A percentile compares a stretch with the other conserved stretches of the same genome.
Conservation (phyloP, 179 eudicot species). For the Amaranthus tricolor region DNA sequence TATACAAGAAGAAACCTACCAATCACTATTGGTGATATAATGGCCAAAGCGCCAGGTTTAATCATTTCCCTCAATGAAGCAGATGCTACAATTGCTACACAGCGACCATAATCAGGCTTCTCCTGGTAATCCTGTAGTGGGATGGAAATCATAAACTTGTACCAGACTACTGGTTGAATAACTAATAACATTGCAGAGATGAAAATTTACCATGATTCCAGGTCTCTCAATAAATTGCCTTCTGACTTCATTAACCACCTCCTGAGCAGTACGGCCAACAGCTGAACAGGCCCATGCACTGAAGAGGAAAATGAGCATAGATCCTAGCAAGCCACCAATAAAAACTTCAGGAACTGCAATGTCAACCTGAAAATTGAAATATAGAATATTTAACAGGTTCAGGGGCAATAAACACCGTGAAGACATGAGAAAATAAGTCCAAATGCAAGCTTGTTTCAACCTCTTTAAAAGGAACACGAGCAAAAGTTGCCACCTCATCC, state of each 20-base stretch:
- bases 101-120: conserved; percentile 94
- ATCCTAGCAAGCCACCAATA: conserved; percentile 91
- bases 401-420: conserved; percentile 5
- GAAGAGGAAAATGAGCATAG: conserved; percentile 94
- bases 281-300: conserved; percentile 99
- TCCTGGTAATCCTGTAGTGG: conserved; percentile 78
- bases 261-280: conserved; percentile 97
- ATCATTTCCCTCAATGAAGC: conserved; percentile 98
- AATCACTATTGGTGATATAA: conserved; percentile 74
- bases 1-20: conserved; percentile 45
- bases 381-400: conserved; percentile 11
- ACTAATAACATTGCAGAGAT: conserved; percentile 1
- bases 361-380: conserved; percentile 87
- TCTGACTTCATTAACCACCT: conserved; percentile 98
- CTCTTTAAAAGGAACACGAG: conserved; percentile 70
- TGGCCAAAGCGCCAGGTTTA: conserved; percentile 97
- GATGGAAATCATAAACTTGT: conserved; percentile 16
- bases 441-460: conserved; percentile 32
- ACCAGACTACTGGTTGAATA: not conserved
- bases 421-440: conserved; percentile 20
- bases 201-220: conserved; percentile 78
- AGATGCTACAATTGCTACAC: conserved; percentile 97
- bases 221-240: conserved; percentile 98
- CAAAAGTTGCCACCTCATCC: conserved; percentile 96
- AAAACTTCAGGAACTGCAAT: conserved; percentile 99